Evolutionary conservation across 768 basidiomycete species (phyloP).

Genomic region (Podaxis sp.): DNA sequence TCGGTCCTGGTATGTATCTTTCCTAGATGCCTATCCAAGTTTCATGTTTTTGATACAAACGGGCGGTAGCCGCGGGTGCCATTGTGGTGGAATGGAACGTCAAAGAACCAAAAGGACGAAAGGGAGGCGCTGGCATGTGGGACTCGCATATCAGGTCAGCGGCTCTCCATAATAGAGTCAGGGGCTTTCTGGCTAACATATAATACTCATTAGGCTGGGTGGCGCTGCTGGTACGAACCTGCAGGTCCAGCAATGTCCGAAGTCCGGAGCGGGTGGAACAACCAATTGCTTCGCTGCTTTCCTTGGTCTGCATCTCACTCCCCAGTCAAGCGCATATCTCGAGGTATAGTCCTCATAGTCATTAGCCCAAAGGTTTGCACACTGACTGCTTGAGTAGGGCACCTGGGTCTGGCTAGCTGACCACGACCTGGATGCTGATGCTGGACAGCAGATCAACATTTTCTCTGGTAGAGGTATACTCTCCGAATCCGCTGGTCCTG

Average conservation of each 20-base stretch:
- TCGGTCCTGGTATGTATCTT: slow-evolving; percentile 44
- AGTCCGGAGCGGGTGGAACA: slow-evolving; percentile 39
- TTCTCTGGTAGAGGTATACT: slow-evolving; percentile 74
- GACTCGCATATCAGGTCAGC: slow-evolving; percentile 52
- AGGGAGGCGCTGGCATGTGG: slow-evolving; percentile 60
- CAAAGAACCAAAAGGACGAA: slow-evolving; percentile 47
- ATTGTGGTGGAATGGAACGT: slow-evolving; percentile 73
- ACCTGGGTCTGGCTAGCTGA: slow-evolving; percentile 83
- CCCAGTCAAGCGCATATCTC: slow-evolving; percentile 54
- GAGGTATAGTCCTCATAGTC: slow-evolving; percentile 41
- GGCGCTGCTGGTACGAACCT: slow-evolving; percentile 59
- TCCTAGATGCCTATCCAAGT: not conserved
- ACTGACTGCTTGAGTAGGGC: slow-evolving; percentile 38
- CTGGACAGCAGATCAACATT: slow-evolving; percentile 44
- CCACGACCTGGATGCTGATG: slow-evolving; percentile 66
- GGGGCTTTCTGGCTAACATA: not conserved
- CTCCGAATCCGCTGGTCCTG: slow-evolving; percentile 72
- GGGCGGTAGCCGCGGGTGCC: slow-evolving; percentile 47
- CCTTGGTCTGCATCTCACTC: slow-evolving; percentile 61
- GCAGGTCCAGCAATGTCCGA: slow-evolving; percentile 46
- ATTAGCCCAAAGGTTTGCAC: not conserved
- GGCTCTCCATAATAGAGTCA: not conserved
- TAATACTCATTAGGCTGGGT: slow-evolving; percentile 32
- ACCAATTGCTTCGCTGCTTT: slow-evolving; percentile 63
- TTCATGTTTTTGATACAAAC: not conserved